Conservation (phyloP, 345 rosid genomes). For the Ceriops decandra region DNA sequence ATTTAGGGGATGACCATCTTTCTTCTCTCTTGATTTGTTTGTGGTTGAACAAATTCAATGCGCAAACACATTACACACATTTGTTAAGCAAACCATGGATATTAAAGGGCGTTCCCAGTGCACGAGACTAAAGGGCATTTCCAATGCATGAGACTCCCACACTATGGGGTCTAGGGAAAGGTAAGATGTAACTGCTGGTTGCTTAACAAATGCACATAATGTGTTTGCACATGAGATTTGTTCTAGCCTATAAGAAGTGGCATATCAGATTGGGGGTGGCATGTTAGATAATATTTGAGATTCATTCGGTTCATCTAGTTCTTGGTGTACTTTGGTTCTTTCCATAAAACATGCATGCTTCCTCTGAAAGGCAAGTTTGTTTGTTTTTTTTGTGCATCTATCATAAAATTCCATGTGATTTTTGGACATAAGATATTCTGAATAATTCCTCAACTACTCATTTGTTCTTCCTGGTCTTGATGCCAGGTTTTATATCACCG, state of each 20-base stretch:
- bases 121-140: too few relatives aligned
- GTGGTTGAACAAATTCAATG: background rate
- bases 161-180: too few relatives aligned
- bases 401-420: background rate
- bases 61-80: background rate
- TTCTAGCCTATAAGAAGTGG: background rate
- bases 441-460: background rate
- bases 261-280: background rate
- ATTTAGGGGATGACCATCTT: background rate
- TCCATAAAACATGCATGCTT: background rate
- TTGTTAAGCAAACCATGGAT: background rate
- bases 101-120: too few relatives aligned
- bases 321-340: background rate
- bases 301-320: background rate
- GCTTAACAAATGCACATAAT: background rate
- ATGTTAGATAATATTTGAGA: background rate
- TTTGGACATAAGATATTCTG: background rate
- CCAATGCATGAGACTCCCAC: too few relatives aligned
- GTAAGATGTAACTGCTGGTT: background rate
- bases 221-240: background rate
- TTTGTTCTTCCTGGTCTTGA: too few relatives aligned
- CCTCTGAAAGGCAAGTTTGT: background rate
- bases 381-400: background rate
- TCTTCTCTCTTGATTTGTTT: background rate
- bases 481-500: background rate